Conservation (phyloP, 805 yeast genomes). For the Schwanniomyces occidentalis region DNA sequence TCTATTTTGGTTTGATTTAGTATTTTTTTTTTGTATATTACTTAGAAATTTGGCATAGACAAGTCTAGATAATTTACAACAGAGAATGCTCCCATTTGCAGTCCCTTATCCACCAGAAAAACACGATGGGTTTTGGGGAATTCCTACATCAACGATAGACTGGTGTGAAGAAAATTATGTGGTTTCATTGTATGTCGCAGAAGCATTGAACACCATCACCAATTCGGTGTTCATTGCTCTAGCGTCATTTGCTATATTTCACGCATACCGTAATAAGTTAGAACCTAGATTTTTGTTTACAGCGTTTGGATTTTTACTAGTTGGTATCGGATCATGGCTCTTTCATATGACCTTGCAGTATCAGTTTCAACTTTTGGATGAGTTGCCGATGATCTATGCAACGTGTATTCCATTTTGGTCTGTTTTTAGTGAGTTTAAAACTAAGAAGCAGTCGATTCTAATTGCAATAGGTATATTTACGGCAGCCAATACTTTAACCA, state of each 20-base stretch:
- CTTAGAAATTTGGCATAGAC: too few species aligned
- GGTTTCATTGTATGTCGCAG: slow-evolving; percentile 75
- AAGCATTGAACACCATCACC: slow-evolving; percentile 83
- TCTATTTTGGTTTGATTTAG: too few species aligned
- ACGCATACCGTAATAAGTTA: slow-evolving; percentile 58
- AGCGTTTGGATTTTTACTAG: slow-evolving; percentile 79
- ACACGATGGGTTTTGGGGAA: slow-evolving; percentile 72
- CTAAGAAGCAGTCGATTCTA: slow-evolving; percentile 35
- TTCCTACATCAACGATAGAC: slow-evolving; percentile 80
- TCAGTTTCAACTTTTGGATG: slow-evolving; percentile 89
- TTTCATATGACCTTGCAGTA: slow-evolving; percentile 95
- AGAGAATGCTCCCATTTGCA: slow-evolving; percentile 46
- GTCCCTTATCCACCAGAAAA: slow-evolving; percentile 58
- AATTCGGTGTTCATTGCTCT: slow-evolving; percentile 55
- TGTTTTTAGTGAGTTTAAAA: slow-evolving; percentile 61
- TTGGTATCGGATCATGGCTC: slow-evolving; percentile 92
- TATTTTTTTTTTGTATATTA: too few species aligned
- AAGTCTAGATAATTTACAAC: too few species aligned
- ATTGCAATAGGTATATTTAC: slow-evolving; percentile 49
- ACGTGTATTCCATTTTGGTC: slow-evolving; percentile 94
- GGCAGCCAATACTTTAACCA: slow-evolving; percentile 65
- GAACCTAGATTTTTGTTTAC: slow-evolving; percentile 72
- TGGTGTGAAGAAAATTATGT: slow-evolving; percentile 14
- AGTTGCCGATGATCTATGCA: slow-evolving; percentile 97
- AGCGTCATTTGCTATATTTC: slow-evolving; percentile 64